phyloP scores from a whole-genome alignment of 257 asterid species.

The Thymus quinquecostatus region DNA sequence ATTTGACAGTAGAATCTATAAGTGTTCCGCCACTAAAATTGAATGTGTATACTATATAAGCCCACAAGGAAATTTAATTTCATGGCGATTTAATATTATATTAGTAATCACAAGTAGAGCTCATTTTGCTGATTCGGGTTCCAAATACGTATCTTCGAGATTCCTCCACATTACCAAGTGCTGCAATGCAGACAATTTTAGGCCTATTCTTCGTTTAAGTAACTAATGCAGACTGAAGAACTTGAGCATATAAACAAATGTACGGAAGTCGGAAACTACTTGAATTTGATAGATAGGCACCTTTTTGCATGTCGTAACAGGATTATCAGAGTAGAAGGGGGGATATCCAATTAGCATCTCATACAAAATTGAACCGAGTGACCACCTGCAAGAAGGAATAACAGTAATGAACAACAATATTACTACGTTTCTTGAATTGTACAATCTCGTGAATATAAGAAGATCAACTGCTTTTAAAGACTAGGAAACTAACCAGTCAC shows the following conservation, averaged over 20 bases:
- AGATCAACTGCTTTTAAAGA: not conserved
- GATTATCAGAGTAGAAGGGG: constrained; percentile 87
- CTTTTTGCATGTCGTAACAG: constrained; percentile 87
- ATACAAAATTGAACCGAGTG: constrained; percentile 87
- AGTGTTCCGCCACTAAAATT: too few species aligned
- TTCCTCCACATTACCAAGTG: too few species aligned
- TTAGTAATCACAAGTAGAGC: too few species aligned
- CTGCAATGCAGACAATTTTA: too few species aligned
- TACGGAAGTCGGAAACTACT: not conserved
- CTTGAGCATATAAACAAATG: not conserved
- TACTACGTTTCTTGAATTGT: not conserved
- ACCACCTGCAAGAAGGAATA: constrained; percentile 69
- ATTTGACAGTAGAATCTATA: too few species aligned
- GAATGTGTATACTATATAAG: too few species aligned
- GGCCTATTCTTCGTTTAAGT: too few species aligned
- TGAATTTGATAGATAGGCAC: constrained; percentile 32
- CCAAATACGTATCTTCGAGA: too few species aligned
- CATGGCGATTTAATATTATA: too few species aligned
- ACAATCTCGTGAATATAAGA: not conserved
- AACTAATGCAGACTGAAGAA: not conserved
- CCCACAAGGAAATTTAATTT: too few species aligned
- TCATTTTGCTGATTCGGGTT: too few species aligned
- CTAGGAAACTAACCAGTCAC: constrained; percentile 74
- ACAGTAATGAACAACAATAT: not conserved
- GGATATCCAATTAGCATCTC: constrained; percentile 97